These are phyloP conservation scores for Malbranchea cinnamomea DNA, from an alignment of 2,329 filamentous ascomycete genomes.

Conservation along the genomic window DNA sequence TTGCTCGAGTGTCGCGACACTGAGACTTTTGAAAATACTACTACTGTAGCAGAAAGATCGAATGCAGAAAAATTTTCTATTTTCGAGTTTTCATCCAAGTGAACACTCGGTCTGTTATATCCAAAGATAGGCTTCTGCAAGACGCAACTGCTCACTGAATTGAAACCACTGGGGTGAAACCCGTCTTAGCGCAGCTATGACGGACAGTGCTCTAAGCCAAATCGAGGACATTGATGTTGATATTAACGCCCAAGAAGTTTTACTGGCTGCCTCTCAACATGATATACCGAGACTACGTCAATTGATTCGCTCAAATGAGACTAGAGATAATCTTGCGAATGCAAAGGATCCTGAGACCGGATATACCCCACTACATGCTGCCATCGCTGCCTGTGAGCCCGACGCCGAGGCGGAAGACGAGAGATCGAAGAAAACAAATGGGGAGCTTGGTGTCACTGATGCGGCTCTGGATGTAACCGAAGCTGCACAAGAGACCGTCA, in stretches of 20 bases:
- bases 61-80: too few species aligned
- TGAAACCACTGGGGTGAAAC: too few species aligned
- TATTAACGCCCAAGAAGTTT: conserved; percentile 40
- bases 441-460: conserved; percentile 12
- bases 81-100: too few species aligned
- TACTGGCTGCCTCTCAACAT: conserved; percentile 52
- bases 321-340: conserved; percentile 44
- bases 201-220: too few species aligned
- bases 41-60: too few species aligned
- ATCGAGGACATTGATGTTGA: conserved; percentile 19
- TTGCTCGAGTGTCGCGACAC: too few species aligned
- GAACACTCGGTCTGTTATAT: too few species aligned
- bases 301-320: conserved; percentile 44
- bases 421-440: conserved; percentile 15
- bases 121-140: too few species aligned
- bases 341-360: conserved; percentile 74
- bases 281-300: conserved; percentile 52
- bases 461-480: conserved; percentile 30
- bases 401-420: conserved; percentile 14
- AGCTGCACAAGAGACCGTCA: conserved; percentile 51
- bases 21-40: too few species aligned
- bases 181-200: too few species aligned
- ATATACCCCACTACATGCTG: conserved; percentile 77
- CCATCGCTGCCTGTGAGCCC: conserved; percentile 57
- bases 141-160: too few species aligned